These are phyloP conservation scores for Cicer chorassanicum DNA, from an alignment of 306 rosid species.

Conservation along the genomic window DNA sequence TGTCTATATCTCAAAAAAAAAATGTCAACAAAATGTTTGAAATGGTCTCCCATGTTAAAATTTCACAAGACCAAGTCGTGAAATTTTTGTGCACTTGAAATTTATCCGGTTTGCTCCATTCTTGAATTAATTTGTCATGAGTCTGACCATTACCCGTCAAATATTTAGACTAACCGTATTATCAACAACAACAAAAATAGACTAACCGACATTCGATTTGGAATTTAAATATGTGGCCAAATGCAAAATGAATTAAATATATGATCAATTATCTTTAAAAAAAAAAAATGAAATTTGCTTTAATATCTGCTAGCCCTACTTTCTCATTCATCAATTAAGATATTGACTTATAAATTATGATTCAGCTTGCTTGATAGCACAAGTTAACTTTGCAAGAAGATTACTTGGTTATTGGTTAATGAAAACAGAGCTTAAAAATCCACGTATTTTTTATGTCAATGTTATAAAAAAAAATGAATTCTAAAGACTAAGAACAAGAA, in stretches of 20 bases:
- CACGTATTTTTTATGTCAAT: too few species aligned
- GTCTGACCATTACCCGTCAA: slow-evolving; percentile 27
- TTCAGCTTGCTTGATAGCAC: slow-evolving; percentile 39
- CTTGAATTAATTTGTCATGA: slow-evolving; percentile 17
- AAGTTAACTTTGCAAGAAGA: slow-evolving; percentile 30
- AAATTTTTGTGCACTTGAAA: slow-evolving; percentile 3
- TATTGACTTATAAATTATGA: slow-evolving; percentile 43
- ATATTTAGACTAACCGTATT: too few species aligned
- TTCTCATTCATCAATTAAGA: slow-evolving; percentile 41
- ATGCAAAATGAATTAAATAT: slow-evolving; percentile 8
- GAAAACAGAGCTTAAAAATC: not conserved
- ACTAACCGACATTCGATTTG: slow-evolving; percentile 11
- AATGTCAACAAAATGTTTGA: not conserved
- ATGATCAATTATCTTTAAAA: not conserved
- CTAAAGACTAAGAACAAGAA: too few species aligned
- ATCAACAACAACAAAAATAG: too few species aligned
- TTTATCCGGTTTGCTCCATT: slow-evolving; percentile 34
- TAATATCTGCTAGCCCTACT: slow-evolving; percentile 19
- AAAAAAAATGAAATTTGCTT: not conserved
- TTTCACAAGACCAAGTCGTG: not conserved
- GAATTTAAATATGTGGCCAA: slow-evolving; percentile 1
- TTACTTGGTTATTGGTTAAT: slow-evolving; percentile 32
- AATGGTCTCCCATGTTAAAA: not conserved
- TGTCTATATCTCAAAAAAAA: not conserved
- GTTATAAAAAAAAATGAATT: too few species aligned